Conservation (phyloP, 306 rosid genomes). For the Astragalus membranaceus region DNA sequence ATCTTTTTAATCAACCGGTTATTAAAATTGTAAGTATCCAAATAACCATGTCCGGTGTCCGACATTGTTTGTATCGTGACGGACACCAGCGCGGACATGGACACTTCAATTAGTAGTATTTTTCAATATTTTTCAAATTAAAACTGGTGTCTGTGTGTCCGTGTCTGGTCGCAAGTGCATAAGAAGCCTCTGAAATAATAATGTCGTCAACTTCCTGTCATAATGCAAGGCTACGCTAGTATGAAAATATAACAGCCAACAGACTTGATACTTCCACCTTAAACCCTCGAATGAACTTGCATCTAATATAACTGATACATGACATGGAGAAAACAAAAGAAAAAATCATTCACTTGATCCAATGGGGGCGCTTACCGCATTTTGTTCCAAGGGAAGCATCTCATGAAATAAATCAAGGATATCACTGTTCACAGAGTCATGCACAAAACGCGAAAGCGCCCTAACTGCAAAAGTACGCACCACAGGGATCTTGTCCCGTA, state of each 20-base stretch:
- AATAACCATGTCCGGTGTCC: neutral
- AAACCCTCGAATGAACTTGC: neutral
- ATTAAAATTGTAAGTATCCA: neutral
- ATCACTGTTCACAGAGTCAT: constrained; percentile 69
- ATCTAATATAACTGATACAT: neutral
- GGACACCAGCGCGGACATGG: no score
- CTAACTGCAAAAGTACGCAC: constrained; percentile 80
- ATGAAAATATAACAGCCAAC: neutral
- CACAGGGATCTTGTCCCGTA: constrained; percentile 62
- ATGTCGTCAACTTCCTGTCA: no score
- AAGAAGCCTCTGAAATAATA: no score
- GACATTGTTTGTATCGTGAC: no score
- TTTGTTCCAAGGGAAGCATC: constrained; percentile 63
- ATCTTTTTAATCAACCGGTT: neutral
- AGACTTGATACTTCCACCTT: neutral
- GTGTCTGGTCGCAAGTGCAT: no score
- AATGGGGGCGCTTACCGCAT: constrained; percentile 53
- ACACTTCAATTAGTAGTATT: no score
- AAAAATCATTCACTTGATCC: neutral
- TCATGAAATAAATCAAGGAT: constrained; percentile 72
- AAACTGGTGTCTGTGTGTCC: no score
- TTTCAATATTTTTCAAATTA: no score
- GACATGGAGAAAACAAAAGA: neutral
- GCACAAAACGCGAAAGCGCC: constrained; percentile 92
- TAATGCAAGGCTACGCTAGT: neutral